Evolutionary conservation across 805 yeast species (phyloP), one percentile per base, ranked within the genome.

Genomic region (Nakazawaea holstii): DNA sequence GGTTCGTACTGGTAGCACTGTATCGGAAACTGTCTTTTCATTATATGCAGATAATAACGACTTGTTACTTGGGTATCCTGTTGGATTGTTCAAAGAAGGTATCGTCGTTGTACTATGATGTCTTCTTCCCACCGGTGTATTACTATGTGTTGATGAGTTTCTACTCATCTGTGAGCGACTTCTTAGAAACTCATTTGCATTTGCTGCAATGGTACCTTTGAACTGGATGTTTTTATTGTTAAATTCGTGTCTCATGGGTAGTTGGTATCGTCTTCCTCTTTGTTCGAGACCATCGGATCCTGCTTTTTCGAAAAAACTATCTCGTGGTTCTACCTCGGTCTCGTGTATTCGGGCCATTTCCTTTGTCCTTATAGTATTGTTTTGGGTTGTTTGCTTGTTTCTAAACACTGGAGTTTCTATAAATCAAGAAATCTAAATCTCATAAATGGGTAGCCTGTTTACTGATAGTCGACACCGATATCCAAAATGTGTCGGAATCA

Each of bases 231-330:
- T 50, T 32, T 45, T 50, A 37, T 53, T 58, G 40, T 55, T 58
- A 28, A 54, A 58, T 40, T 61, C 64, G 41, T 61, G 61, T 33
- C 67, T 51, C 47, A 57, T 53, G 6, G 62, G 60, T 2, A 58
- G 45, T 37, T 61, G 63, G 41, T 50, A 54, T 33, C 57, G 62
- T 15, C 67, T 38, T 5, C 67, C 66, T 11, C 67, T 49, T 26
- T 47, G 50, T 41, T 59, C 62, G 1, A 20, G 30, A 15, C 17
- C 13, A 15, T 29, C 39, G 9, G 38, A 11, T 29, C n/a, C 27
- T 17, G 20, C 14, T 20, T 31, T 35, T 13, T 17, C 42, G 17
- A 29, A 30, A n/a, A 39, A 6, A 6, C 28, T 13, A 15, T 39
- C 42, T 29, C 27, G 27, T 8, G 35, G 37, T 13, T 39, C 41